Evolutionary conservation across 257 asterid species (phyloP), one percentile per base, ranked within the genome.

Genomic region (Plantago elongata): DNA sequence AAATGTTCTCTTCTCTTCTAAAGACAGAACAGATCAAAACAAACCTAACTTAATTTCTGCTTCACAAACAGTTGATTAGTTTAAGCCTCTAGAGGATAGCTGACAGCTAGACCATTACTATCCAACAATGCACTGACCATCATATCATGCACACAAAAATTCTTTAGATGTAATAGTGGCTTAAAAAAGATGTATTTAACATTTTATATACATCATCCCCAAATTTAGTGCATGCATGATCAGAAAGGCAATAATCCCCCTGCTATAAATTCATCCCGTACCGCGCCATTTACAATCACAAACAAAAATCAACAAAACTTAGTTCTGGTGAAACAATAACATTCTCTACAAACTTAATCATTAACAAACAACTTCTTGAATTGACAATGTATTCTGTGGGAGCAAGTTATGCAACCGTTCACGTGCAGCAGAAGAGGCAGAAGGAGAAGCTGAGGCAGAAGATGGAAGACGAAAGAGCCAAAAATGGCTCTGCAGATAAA

Each of bases 321-420:
- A 5, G 8, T 34, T 34, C 40, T 34, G 8, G 40, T 1, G 40
- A 34, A 34, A 34, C 40, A 34, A 34, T 34, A 34, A 34, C 40
- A 34, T 34, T 34, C 40, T 34, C 40, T 7, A 34, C 4, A 34
- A 34, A 34, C 40, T 17, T 2, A 2, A 16, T 9, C 11, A 5
- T 15, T 5, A 16, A 13, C 7, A 44, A 9, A 17, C 16, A 16
- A 17, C 18, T n/a, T 59, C 47, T 11, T 59, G 16, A 7, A 43
- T 34, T 34, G 8, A 34, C 27, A n/a, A 75, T 76, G 81, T 67
- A 72, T 47, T 76, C 81, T 47, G 72, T 22, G 7, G 81, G 81
- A 10, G 66, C 71, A 30, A 72, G 72, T 62, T 76, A 68, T 51
- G 81, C 75, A 0, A 17, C 64, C 18, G 42, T 72, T 68, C 54